Conservation (phyloP, 1,139 yeast genomes). For the Yamadazyma aaseri region DNA sequence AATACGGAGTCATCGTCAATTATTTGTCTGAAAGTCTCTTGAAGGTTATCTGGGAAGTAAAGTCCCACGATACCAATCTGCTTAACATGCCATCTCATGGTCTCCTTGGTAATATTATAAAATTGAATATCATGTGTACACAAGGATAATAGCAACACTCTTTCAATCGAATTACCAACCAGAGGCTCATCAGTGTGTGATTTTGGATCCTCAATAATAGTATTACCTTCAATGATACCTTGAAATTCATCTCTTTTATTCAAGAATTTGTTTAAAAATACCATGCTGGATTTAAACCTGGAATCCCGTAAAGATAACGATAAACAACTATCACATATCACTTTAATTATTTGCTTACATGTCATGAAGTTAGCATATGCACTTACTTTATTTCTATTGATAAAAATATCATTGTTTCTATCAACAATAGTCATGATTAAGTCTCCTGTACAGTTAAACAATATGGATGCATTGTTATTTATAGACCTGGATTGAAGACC, state of each 20-base stretch:
- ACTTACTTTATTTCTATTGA: slow-evolving; percentile 19
- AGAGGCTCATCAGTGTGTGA: slow-evolving; percentile 14
- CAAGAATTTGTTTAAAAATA: slow-evolving; percentile 32
- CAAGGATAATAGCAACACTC: slow-evolving; percentile 46
- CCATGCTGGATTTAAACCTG: slow-evolving; percentile 38
- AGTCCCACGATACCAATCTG: slow-evolving; percentile 25
- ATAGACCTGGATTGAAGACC: slow-evolving; percentile 29
- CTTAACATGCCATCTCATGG: slow-evolving; percentile 44
- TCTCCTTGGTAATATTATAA: slow-evolving; percentile 50
- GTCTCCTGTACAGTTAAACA: slow-evolving; percentile 38
- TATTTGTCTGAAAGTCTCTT: slow-evolving; percentile 49
- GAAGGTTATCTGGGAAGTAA: slow-evolving; percentile 21
- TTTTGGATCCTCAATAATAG: slow-evolving; percentile 18
- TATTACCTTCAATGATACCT: slow-evolving; percentile 22
- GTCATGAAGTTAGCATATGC: slow-evolving; percentile 29
- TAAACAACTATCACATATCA: slow-evolving; percentile 39
- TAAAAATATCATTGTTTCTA: slow-evolving; percentile 17
- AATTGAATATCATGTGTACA: slow-evolving; percentile 60
- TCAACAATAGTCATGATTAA: slow-evolving; percentile 35
- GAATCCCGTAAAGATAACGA: slow-evolving; percentile 35
- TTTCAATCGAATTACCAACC: slow-evolving; percentile 30
- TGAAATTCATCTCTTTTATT: slow-evolving; percentile 22
- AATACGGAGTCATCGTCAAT: slow-evolving; percentile 60
- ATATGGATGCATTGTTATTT: slow-evolving; percentile 17
- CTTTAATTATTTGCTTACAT: slow-evolving; percentile 33